Evolutionary conservation across 2,329 filamentous ascomycete genomes (phyloP), one percentile per base, ranked within the genome.

Genomic region (Microdochium paspali): DNA sequence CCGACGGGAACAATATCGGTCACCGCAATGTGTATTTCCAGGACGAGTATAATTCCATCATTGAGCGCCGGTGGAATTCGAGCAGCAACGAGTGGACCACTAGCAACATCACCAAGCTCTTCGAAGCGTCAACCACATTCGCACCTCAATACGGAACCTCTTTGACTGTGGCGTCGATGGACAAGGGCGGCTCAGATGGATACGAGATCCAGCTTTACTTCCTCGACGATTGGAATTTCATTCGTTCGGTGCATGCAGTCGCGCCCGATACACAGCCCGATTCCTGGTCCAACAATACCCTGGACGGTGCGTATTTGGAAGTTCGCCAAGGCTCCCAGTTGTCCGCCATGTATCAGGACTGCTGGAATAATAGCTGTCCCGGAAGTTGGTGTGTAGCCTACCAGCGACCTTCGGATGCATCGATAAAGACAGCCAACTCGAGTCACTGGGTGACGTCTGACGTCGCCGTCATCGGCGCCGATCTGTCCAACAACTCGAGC

Each of bases 311-410:
- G 1, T 12, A 32, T 1, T 45, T 58, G 7, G 20, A 54, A 32
- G 55, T 56, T 2, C 53, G 53, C 47, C 50, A 53, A 2, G 56
- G 56, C 1, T 53, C 54, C 5, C 55, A 56, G n/a, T 46, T 60
- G 10, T 53, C 56, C 2, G 56, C 51, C 4, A 50, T 51, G 43
- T 58, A 55, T 54, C 55, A 57, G 26, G 52, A 54, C 3, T 51
- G 53, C 26, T 54, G 46, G 49, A 42, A 21, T 1, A 23, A 40
- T 10, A 49, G 52, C 21, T 47, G 50, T 13, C 21, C 44, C 4
- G 57, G 57, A 2, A 49, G 45, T 6, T 59, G 53, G 52, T 30
- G 52, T 21, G 49, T 59, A 13, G 57, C 56, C 6, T 59, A 57
- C 44, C 57, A 59, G 50, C 49, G 56, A 7, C 53, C 45, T 21